A percentile compares a stretch with the other conserved stretches of the same genome.
Evolutionary conservation across 2,329 filamentous ascomycete genomes (phyloP).

Genomic region (Aureobasidium sp.): DNA sequence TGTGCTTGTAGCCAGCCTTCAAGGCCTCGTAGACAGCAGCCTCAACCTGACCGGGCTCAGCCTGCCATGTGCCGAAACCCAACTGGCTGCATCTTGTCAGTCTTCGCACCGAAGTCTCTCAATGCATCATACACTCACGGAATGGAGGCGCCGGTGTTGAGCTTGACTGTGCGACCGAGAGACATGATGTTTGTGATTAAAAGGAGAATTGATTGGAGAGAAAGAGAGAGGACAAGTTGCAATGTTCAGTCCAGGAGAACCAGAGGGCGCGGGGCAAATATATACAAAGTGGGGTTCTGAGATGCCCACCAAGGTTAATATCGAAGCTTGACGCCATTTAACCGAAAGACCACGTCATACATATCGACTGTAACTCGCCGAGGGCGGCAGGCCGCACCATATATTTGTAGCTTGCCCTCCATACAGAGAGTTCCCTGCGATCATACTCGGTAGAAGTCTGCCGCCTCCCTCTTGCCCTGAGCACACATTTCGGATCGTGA

Average conservation of each 20-base stretch:
- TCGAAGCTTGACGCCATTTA: too few species aligned
- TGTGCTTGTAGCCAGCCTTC: conserved; percentile 20
- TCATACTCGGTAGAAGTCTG: too few species aligned
- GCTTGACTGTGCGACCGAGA: conserved; percentile 17
- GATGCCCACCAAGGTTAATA: too few species aligned
- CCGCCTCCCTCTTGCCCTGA: too few species aligned
- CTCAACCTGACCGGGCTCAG: conserved; percentile 59
- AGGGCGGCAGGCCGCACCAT: too few species aligned
- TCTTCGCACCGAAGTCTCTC: background rate
- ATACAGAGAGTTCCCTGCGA: too few species aligned
- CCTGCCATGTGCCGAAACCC: conserved; percentile 75
- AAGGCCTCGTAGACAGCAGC: conserved; percentile 58
- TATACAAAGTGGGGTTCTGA: background rate
- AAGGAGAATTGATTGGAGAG: background rate
- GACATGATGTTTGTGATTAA: conserved; percentile 6
- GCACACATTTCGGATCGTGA: too few species aligned
- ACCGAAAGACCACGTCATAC: too few species aligned
- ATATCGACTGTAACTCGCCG: too few species aligned
- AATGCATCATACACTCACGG: conserved; percentile 19
- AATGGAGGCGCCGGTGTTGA: conserved; percentile 34
- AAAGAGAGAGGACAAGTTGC: background rate
- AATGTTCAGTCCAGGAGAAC: background rate
- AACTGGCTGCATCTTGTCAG: conserved; percentile 30
- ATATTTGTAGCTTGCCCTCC: too few species aligned
- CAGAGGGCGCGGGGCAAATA: background rate